A percentile compares a stretch with the other conserved stretches of the same genome.
These are phyloP conservation scores for Desmodesmus armatus DNA, from an alignment of 139 green algal genomes.

Conservation along the genomic window DNA sequence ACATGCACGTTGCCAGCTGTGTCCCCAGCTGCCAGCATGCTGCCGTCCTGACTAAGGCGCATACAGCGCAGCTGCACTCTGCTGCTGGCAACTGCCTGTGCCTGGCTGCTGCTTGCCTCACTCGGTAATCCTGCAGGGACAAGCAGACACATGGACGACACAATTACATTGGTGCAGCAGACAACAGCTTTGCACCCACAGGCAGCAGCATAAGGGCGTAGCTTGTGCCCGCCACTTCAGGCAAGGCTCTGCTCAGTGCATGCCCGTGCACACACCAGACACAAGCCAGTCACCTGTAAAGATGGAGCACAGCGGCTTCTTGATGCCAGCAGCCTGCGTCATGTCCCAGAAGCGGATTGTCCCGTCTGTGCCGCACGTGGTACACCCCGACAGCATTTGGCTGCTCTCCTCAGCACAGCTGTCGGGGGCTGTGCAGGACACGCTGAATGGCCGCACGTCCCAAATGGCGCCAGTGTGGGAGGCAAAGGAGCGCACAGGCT, in stretches of 20 bases:
- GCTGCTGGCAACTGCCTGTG: background rate
- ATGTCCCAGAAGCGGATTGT: constrained; percentile 61
- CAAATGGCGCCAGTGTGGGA: constrained; percentile 62
- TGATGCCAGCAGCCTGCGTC: too few relatives aligned
- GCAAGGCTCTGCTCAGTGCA: too few relatives aligned
- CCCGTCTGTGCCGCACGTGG: constrained; percentile 63
- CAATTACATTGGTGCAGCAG: background rate
- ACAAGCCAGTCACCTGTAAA: too few relatives aligned
- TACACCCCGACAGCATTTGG: background rate
- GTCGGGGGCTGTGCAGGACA: too few relatives aligned
- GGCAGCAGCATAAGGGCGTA: too few relatives aligned
- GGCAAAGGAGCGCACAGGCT: constrained; percentile 47
- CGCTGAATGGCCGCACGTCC: constrained; percentile 45
- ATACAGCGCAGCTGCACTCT: constrained; percentile 46
- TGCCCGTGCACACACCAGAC: too few relatives aligned
- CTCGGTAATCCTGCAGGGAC: background rate
- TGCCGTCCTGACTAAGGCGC: constrained; percentile 34
- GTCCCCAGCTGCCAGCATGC: constrained; percentile 53
- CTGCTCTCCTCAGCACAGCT: background rate
- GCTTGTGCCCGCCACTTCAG: too few relatives aligned
- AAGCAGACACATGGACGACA: background rate
- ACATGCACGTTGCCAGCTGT: constrained; percentile 63
- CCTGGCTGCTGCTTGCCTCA: background rate
- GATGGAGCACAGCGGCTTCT: too few relatives aligned
- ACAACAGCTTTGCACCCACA: too few relatives aligned